phyloP scores from a whole-genome alignment of 1,139 yeast species.

The Hyphopichia fennica region DNA sequence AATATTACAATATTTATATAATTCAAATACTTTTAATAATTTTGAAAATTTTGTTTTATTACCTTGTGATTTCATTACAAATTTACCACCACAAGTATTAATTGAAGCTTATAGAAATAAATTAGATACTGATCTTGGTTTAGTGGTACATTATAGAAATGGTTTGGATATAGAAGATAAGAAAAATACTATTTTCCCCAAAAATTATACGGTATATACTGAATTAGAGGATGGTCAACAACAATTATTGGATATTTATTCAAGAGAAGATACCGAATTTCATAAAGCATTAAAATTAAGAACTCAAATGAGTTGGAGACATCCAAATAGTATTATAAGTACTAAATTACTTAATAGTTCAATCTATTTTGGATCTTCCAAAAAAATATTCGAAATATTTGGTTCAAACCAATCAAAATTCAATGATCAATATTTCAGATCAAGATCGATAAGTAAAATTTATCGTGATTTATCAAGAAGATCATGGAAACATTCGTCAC shows the following conservation, averaged over 20 bases:
- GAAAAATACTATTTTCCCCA: constrained; percentile 55
- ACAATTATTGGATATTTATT: constrained; percentile 67
- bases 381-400: constrained; percentile 44
- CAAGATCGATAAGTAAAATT: constrained; percentile 62
- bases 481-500: constrained; percentile 77
- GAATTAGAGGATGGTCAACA: constrained; percentile 54
- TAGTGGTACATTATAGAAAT: constrained; percentile 72
- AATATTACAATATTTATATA: constrained; percentile 49
- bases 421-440: constrained; percentile 37
- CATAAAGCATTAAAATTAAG: constrained; percentile 74
- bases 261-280: constrained; percentile 62
- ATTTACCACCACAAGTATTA: constrained; percentile 85
- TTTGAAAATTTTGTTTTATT: constrained; percentile 62
- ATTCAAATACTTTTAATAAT: constrained; percentile 30
- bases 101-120: constrained; percentile 81
- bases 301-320: constrained; percentile 87
- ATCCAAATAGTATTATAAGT: constrained; percentile 75
- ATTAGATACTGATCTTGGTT: constrained; percentile 63
- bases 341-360: constrained; percentile 74
- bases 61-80: constrained; percentile 93
- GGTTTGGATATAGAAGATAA: constrained; percentile 75
- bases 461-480: constrained; percentile 86
- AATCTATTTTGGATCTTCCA: constrained; percentile 69
- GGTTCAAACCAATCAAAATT: constrained; percentile 31
- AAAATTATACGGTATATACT: constrained; percentile 50